These are phyloP conservation scores for Penstemon barbatus DNA, from an alignment of 257 asterid genomes.

Conservation along the genomic window DNA sequence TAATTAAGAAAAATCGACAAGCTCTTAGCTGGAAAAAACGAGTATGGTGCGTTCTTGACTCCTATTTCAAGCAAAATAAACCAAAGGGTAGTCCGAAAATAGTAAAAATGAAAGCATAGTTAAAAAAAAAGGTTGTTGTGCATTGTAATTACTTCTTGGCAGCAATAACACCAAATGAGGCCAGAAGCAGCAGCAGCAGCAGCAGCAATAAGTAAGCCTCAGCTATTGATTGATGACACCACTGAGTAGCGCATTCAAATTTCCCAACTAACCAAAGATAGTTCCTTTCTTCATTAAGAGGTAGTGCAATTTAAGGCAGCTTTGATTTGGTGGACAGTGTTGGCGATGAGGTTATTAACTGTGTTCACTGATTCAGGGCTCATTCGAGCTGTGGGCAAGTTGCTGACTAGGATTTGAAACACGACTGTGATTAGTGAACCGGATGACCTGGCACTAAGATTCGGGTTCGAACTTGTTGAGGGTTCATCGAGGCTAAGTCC, in stretches of 20 bases:
- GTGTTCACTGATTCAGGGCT: constrained; percentile 87
- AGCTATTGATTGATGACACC: constrained; percentile 42
- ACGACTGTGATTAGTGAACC: constrained; percentile 81
- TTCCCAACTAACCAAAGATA: constrained; percentile 53
- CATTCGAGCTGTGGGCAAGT: constrained; percentile 68
- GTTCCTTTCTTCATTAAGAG: constrained; percentile 31
- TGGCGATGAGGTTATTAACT: constrained; percentile 69
- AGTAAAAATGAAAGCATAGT: neutral
- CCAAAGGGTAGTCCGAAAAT: constrained; percentile 13
- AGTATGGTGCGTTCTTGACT: constrained; percentile 62
- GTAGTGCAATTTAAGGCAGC: constrained; percentile 62
- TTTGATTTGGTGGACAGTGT: constrained; percentile 86
- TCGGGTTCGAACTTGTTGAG: constrained; percentile 51
- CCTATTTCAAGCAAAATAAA: constrained; percentile 32
- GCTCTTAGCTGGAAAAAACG: constrained; percentile 35
- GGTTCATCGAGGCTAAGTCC: constrained; percentile 36
- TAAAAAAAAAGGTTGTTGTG: constrained; percentile 37
- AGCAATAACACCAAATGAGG: constrained; percentile 34
- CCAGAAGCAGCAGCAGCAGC: constrained; percentile 40
- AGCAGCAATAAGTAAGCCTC: constrained; percentile 45
- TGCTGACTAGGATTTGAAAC: constrained; percentile 82
- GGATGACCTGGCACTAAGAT: constrained; percentile 18
- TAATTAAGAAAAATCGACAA: neutral
- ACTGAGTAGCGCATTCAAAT: constrained; percentile 48
- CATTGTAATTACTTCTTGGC: constrained; percentile 39